Conservation (phyloP, 2,329 filamentous ascomycete species). For the Colletotrichum trifolii region DNA sequence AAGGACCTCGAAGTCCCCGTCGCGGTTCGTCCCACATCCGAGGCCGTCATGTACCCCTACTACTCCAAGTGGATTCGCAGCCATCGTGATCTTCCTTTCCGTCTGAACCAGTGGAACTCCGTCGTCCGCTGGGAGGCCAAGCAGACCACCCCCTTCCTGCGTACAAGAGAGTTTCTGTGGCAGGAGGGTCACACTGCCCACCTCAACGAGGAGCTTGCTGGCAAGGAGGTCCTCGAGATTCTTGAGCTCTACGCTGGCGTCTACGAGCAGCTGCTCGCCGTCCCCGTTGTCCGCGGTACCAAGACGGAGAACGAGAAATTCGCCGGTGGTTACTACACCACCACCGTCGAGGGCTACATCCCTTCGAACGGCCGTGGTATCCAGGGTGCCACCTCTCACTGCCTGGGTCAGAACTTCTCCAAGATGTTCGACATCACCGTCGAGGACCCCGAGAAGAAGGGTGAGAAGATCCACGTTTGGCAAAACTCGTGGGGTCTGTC, state of each 20-base stretch:
- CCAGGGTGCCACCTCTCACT: constrained; percentile 95
- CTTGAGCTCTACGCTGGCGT: constrained; percentile 92
- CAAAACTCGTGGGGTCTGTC: constrained; percentile 99
- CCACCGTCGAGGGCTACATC: constrained; percentile 96
- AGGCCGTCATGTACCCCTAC: constrained; percentile 93
- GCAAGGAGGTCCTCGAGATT: constrained; percentile 89
- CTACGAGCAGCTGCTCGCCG: constrained; percentile 92
- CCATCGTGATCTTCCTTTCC: constrained; percentile 92
- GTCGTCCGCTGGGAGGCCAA: constrained; percentile 96
- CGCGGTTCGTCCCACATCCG: constrained; percentile 75
- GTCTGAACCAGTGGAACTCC: constrained; percentile 98
- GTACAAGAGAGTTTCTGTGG: constrained; percentile 96
- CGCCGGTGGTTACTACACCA: constrained; percentile 95
- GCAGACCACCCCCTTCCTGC: constrained; percentile 86
- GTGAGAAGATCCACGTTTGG: constrained; percentile 88
- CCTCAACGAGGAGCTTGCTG: constrained; percentile 83
- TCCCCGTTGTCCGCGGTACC: constrained; percentile 90
- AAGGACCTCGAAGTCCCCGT: constrained; percentile 88
- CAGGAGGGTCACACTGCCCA: constrained; percentile 96
- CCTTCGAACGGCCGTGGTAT: constrained; percentile 95
- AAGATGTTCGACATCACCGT: constrained; percentile 99
- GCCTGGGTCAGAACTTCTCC: constrained; percentile 95
- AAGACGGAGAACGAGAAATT: constrained; percentile 99
- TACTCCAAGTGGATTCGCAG: constrained; percentile 97
- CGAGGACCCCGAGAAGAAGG: constrained; percentile 87